Percentiles rank a stretch among this genome's conserved stretches.
phyloP scores from a whole-genome alignment of 2,329 filamentous ascomycete genomes.

The Trichoderma aggressivum region DNA sequence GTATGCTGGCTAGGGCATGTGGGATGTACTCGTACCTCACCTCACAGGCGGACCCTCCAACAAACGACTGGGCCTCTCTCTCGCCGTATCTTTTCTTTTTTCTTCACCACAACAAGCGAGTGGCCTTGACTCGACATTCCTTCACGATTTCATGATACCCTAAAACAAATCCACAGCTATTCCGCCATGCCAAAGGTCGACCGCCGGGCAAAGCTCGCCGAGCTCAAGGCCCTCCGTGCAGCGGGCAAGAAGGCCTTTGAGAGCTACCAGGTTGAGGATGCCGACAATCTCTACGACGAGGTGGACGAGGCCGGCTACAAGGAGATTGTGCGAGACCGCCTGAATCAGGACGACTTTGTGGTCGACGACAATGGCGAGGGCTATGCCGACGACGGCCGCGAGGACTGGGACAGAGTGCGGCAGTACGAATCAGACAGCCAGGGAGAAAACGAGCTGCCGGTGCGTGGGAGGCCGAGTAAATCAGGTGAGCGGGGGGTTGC shows the following conservation, averaged over 20 bases:
- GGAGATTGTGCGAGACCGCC: slow-evolving; percentile 82
- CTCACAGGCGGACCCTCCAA: background rate
- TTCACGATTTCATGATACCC: slow-evolving; percentile 9
- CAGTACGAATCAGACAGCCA: slow-evolving; percentile 74
- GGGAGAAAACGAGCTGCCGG: slow-evolving; percentile 30
- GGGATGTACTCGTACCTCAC: background rate
- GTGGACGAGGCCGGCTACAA: slow-evolving; percentile 98
- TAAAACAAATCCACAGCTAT: background rate
- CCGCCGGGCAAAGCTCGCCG: slow-evolving; percentile 59
- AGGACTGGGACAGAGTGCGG: slow-evolving; percentile 81
- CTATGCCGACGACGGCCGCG: slow-evolving; percentile 92
- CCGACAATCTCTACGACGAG: slow-evolving; percentile 85
- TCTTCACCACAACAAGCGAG: background rate
- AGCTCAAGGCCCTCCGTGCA: slow-evolving; percentile 78
- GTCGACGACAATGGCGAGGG: slow-evolving; percentile 97
- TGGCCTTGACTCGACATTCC: background rate
- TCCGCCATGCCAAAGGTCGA: slow-evolving; percentile 37
- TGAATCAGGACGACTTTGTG: slow-evolving; percentile 96
- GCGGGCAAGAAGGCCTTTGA: slow-evolving; percentile 89
- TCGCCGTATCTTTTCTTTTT: background rate
- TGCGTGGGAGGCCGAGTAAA: slow-evolving; percentile 49
- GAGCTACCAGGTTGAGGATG: slow-evolving; percentile 81
- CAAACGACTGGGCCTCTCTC: background rate
- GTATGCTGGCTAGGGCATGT: background rate
- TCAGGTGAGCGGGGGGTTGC: slow-evolving; percentile 39